Evolutionary conservation across 2,329 filamentous ascomycete species (phyloP).

Genomic region (Microsporum audouinii): DNA sequence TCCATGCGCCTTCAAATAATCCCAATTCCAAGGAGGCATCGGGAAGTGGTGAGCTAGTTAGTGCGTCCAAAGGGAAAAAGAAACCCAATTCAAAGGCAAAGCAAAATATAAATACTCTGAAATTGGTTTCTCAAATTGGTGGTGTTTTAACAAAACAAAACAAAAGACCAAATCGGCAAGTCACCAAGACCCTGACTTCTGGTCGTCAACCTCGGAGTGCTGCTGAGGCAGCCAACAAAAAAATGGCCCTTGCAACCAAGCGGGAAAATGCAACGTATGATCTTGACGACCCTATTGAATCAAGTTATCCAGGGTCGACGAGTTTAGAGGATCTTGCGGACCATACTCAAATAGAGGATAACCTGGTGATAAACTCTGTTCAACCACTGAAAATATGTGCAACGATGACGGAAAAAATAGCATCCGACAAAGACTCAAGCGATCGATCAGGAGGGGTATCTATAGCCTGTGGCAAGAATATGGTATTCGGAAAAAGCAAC

Average conservation of each 20-base stretch:
- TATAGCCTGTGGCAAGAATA: not conserved
- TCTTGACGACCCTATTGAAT: constrained; percentile 15
- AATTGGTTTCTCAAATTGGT: constrained; percentile 7
- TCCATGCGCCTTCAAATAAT: not conserved
- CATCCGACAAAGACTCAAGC: not conserved
- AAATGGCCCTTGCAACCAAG: constrained; percentile 10
- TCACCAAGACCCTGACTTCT: constrained; percentile 14
- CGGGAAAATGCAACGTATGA: constrained; percentile 10
- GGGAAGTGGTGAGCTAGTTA: not conserved
- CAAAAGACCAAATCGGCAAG: constrained; percentile 4
- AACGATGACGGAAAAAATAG: no score
- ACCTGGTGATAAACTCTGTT: not conserved
- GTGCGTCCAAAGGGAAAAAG: not conserved
- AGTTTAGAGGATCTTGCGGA: not conserved
- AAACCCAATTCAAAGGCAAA: constrained; percentile 6
- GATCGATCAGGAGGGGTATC: not conserved
- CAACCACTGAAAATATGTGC: no score
- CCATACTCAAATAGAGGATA: not conserved
- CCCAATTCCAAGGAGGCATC: constrained; percentile 7
- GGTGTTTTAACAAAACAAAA: not conserved
- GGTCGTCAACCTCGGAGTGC: constrained; percentile 10
- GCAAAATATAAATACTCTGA: not conserved
- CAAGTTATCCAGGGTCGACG: constrained; percentile 5
- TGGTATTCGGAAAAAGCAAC: not conserved
- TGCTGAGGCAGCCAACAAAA: constrained; percentile 12